phyloP scores from a whole-genome alignment of 495 filamentous ascomycete genomes.

The Immersiella caudata region DNA sequence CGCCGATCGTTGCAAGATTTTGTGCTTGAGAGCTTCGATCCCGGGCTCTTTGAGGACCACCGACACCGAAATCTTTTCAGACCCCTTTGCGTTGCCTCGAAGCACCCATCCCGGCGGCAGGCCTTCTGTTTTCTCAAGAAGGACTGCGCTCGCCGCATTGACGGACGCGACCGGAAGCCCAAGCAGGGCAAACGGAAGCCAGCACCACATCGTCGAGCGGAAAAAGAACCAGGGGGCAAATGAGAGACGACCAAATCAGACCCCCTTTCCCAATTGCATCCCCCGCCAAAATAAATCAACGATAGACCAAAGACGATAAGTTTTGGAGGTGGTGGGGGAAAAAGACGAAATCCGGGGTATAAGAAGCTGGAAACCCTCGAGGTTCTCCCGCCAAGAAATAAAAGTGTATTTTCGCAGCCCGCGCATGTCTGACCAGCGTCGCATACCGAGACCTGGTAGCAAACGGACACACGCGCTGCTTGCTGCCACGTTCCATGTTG shows the following conservation, averaged over 20 bases:
- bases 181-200: slow-evolving; percentile 19
- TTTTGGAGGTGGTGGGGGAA: background rate
- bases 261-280: slow-evolving; percentile 7
- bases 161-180: slow-evolving; percentile 18
- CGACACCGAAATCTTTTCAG: slow-evolving; percentile 36
- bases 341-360: background rate
- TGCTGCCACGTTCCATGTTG: background rate
- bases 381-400: slow-evolving; percentile 1
- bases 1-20: slow-evolving; percentile 27
- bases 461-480: background rate
- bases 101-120: slow-evolving; percentile 33
- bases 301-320: background rate
- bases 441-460: background rate
- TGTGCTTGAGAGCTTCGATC: slow-evolving; percentile 40
- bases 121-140: slow-evolving; percentile 26
- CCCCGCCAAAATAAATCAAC: background rate
- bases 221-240: slow-evolving; percentile 1
- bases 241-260: background rate
- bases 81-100: slow-evolving; percentile 25
- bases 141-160: slow-evolving; percentile 23
- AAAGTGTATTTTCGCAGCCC: background rate
- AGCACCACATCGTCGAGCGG: slow-evolving; percentile 23
- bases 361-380: background rate
- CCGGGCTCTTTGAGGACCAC: slow-evolving; percentile 43
- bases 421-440: background rate